phyloP scores from a whole-genome alignment of 805 yeast species.

The Candida orba region DNA sequence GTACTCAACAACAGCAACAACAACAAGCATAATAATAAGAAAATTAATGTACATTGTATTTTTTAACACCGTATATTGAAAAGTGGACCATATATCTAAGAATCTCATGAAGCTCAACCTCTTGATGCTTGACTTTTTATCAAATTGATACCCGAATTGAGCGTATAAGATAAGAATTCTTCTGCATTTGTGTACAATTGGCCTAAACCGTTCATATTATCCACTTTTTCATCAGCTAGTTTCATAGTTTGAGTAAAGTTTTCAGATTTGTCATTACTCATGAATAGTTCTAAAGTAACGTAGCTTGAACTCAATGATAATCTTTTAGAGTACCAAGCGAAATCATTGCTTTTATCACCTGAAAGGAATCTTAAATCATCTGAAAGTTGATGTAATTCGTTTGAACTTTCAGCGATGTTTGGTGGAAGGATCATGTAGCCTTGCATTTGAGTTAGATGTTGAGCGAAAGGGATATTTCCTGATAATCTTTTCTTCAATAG shows the following conservation, averaged over 20 bases:
- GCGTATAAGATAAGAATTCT: slow-evolving; percentile 64
- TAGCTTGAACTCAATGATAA: slow-evolving; percentile 61
- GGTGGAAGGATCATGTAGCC: slow-evolving; percentile 59
- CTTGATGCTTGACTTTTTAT: slow-evolving; percentile 62
- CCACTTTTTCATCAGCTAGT: slow-evolving; percentile 56
- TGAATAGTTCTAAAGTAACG: slow-evolving; percentile 69
- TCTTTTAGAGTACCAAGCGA: slow-evolving; percentile 91
- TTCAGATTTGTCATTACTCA: slow-evolving; percentile 64
- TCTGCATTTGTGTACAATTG: slow-evolving; percentile 55
- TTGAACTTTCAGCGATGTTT: slow-evolving; percentile 48
- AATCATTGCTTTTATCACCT: slow-evolving; percentile 73
- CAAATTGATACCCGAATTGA: slow-evolving; percentile 57
- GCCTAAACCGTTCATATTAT: slow-evolving; percentile 47
- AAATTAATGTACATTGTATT: not conserved
- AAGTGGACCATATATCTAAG: not conserved
- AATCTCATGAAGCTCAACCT: slow-evolving; percentile 37
- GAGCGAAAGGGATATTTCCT: slow-evolving; percentile 33
- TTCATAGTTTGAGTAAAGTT: slow-evolving; percentile 50
- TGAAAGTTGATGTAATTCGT: slow-evolving; percentile 64
- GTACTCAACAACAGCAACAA: slow-evolving; percentile 23
- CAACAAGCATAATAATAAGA: not conserved
- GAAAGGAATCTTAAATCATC: slow-evolving; percentile 81
- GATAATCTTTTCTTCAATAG: slow-evolving; percentile 40
- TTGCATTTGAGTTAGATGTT: slow-evolving; percentile 32
- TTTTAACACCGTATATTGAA: not conserved